Conservation (phyloP, 345 rosid genomes). For the Microthlaspi erraticum region DNA sequence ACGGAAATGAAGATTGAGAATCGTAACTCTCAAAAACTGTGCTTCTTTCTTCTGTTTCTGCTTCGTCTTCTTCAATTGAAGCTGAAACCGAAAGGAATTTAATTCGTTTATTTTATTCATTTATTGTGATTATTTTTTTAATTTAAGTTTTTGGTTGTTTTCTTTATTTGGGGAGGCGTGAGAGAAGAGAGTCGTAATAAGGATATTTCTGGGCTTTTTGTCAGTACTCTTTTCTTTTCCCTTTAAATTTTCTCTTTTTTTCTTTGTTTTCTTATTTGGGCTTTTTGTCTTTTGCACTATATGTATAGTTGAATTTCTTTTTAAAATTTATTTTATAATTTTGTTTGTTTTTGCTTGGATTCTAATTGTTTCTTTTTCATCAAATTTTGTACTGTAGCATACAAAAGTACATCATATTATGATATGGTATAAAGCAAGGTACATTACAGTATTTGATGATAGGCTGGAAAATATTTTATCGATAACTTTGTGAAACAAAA, state of each 20-base stretch:
- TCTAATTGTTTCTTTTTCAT: conserved; percentile 13
- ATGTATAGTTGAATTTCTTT: conserved; percentile 14
- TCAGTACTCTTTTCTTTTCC: conserved; percentile 39
- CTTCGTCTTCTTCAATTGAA: conserved; percentile 41
- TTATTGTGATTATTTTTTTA: neutral
- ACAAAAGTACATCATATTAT: conserved; percentile 26
- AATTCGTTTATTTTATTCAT: conserved; percentile 31
- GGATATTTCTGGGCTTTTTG: conserved; percentile 48
- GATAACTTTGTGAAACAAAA: neutral
- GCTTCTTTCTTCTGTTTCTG: conserved; percentile 11
- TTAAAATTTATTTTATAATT: neutral
- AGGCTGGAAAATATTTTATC: conserved; percentile 12
- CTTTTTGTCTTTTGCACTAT: conserved; percentile 46
- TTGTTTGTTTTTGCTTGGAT: conserved; percentile 7
- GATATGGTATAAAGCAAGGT: conserved; percentile 29
- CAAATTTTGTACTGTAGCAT: conserved; percentile 20
- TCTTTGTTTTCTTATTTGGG: conserved; percentile 37
- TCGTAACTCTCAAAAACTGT: conserved; percentile 3
- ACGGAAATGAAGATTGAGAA: neutral
- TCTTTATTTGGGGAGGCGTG: conserved; percentile 48
- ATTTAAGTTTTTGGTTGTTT: neutral
- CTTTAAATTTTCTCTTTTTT: conserved; percentile 27
- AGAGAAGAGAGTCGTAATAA: conserved; percentile 41
- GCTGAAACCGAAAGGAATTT: conserved; percentile 31
- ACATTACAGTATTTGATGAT: conserved; percentile 31